phyloP scores from a whole-genome alignment of 2,329 filamentous ascomycete genomes.

The Proliferodiscus dingleyae region DNA sequence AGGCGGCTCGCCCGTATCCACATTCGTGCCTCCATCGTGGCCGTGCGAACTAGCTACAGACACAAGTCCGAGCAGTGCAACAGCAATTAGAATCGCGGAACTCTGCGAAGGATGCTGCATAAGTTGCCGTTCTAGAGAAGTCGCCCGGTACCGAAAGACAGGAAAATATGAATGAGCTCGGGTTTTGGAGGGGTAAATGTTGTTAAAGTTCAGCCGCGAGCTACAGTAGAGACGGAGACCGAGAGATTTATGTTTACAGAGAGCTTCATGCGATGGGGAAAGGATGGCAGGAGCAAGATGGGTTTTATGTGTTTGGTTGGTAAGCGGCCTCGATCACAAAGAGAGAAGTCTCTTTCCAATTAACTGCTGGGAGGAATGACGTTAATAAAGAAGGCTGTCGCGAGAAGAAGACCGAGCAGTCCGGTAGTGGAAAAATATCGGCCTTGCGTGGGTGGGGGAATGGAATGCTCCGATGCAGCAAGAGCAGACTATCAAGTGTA shows the following conservation, averaged over 20 bases:
- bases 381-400: no score
- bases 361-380: no score
- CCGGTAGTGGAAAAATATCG: no score
- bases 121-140: constrained; percentile 1
- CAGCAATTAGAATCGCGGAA: constrained; percentile 6
- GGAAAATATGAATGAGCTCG: not conserved
- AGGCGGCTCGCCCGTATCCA: constrained; percentile 18
- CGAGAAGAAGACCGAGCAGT: no score
- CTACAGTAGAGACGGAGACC: not conserved
- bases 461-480: no score
- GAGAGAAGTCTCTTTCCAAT: no score
- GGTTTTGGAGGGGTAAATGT: not conserved
- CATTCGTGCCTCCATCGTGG: constrained; percentile 31
- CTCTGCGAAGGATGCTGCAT: constrained; percentile 13
- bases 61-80: constrained; percentile 15
- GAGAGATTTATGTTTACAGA: not conserved
- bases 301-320: no score
- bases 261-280: not conserved
- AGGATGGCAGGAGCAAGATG: not conserved
- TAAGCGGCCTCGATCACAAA: no score
- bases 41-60: constrained; percentile 20
- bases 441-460: no score
- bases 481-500: no score
- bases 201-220: not conserved
- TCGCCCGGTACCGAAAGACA: not conserved